Evolutionary conservation across 441 rosid genomes (phyloP).

Genomic region (Pelargonium cotyledonis): DNA sequence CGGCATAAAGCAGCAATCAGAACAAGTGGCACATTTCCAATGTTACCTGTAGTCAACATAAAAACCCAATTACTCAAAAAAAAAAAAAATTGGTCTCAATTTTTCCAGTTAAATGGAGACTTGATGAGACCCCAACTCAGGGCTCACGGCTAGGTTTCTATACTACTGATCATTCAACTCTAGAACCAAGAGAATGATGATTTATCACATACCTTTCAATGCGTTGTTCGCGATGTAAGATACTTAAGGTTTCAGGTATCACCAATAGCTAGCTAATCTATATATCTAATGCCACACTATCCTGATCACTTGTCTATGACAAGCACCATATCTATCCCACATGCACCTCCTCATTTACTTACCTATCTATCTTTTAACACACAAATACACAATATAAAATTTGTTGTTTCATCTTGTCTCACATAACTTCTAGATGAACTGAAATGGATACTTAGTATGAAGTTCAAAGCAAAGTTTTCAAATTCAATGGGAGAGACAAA

Average conservation of each 20-base stretch:
- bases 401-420: too few species aligned
- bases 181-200: not conserved
- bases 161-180: not conserved
- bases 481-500: not conserved
- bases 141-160: not conserved
- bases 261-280: not conserved
- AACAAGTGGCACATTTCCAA: constrained; percentile 97
- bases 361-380: too few species aligned
- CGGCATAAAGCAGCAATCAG: constrained; percentile 83
- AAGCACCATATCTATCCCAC: too few species aligned
- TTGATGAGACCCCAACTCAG: too few species aligned
- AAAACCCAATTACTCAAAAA: not conserved
- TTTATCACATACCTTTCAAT: not conserved
- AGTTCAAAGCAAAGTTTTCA: not conserved
- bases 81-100: too few species aligned
- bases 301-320: too few species aligned
- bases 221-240: not conserved
- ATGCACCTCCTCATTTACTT: too few species aligned
- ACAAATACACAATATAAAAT: not conserved
- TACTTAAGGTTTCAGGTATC: not conserved
- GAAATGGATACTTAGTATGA: too few species aligned
- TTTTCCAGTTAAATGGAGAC: too few species aligned
- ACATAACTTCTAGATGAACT: too few species aligned
- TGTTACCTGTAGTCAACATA: constrained; percentile 61
- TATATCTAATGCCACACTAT: not conserved